A percentile compares a stretch with the other conserved stretches of the same genome.
Evolutionary conservation across 345 rosid genomes (phyloP).

Genomic region (Lumnitzera littorea): DNA sequence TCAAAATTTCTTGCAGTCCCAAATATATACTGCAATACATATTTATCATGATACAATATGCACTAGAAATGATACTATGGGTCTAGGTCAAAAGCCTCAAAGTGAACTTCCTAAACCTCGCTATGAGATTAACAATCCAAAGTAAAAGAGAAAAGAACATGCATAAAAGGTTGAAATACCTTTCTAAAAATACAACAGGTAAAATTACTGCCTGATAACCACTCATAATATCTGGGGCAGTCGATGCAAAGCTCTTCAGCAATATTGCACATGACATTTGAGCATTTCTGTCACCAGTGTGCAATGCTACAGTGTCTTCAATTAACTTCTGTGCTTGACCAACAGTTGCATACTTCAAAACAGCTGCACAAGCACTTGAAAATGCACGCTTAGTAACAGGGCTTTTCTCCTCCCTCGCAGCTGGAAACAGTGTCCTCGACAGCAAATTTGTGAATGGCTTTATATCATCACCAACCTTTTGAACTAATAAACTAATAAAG

Average conservation of each 20-base stretch:
- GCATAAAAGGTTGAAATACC: slow-evolving; percentile 24
- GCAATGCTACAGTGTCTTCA: slow-evolving; percentile 78
- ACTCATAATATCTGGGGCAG: slow-evolving; percentile 69
- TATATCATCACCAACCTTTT: slow-evolving; percentile 66
- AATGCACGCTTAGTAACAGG: slow-evolving; percentile 80
- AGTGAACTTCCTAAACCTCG: neutral
- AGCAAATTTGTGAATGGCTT: slow-evolving; percentile 68
- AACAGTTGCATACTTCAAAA: slow-evolving; percentile 64
- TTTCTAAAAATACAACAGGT: slow-evolving; percentile 83
- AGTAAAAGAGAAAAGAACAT: neutral
- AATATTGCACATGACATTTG: slow-evolving; percentile 82
- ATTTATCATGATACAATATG: too few relatives aligned
- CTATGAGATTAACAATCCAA: neutral
- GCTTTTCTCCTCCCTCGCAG: slow-evolving; percentile 77
- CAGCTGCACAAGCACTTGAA: slow-evolving; percentile 74
- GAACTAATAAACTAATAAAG: slow-evolving; percentile 76
- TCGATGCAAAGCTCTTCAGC: slow-evolving; percentile 67
- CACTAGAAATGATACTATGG: too few relatives aligned
- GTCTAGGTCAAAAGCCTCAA: neutral
- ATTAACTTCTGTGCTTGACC: slow-evolving; percentile 73
- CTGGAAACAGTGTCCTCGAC: slow-evolving; percentile 67
- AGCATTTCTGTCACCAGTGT: slow-evolving; percentile 67
- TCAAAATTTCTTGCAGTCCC: too few relatives aligned
- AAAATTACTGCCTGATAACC: slow-evolving; percentile 57
- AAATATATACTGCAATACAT: too few relatives aligned